Conservation (phyloP, 768 basidiomycete species). For the Tylopilus rubrobrunneus region DNA sequence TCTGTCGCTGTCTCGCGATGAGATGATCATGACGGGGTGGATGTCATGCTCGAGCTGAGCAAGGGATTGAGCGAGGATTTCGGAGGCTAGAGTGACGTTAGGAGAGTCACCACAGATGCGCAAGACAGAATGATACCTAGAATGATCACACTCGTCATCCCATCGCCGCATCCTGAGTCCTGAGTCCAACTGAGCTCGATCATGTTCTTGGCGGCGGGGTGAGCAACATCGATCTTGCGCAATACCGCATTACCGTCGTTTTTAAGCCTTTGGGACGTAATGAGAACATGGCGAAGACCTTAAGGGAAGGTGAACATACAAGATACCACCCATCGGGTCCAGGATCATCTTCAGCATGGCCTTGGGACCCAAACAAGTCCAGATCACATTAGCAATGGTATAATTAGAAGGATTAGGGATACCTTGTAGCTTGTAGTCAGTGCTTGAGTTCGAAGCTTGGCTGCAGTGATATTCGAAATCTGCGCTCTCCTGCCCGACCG, state of each 20-base stretch:
- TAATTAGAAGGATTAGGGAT: constrained; percentile 25
- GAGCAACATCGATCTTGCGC: constrained; percentile 97
- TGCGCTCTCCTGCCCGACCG: constrained; percentile 95
- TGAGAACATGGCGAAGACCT: not conserved
- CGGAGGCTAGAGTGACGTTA: constrained; percentile 60
- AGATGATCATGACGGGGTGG: constrained; percentile 98
- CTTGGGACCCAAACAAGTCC: constrained; percentile 96
- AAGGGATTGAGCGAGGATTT: constrained; percentile 94
- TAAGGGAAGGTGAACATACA: constrained; percentile 48
- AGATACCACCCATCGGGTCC: constrained; percentile 98
- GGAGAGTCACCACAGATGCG: not conserved
- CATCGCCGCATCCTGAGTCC: constrained; percentile 98
- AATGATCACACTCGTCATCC: constrained; percentile 97
- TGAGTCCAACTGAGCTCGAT: constrained; percentile 69
- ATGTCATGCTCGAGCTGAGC: constrained; percentile 94
- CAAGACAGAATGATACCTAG: constrained; percentile 56
- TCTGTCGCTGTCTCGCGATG: constrained; percentile 73
- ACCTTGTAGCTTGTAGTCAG: not conserved
- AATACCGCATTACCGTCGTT: constrained; percentile 99
- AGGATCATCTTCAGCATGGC: constrained; percentile 99
- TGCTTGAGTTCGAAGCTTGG: constrained; percentile 59
- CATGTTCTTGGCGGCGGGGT: constrained; percentile 82
- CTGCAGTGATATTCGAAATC: constrained; percentile 94
- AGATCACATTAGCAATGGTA: constrained; percentile 97
- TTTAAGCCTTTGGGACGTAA: constrained; percentile 58